Conservation (phyloP, 2,329 filamentous ascomycete species). For the Neonectria magnoliae region DNA sequence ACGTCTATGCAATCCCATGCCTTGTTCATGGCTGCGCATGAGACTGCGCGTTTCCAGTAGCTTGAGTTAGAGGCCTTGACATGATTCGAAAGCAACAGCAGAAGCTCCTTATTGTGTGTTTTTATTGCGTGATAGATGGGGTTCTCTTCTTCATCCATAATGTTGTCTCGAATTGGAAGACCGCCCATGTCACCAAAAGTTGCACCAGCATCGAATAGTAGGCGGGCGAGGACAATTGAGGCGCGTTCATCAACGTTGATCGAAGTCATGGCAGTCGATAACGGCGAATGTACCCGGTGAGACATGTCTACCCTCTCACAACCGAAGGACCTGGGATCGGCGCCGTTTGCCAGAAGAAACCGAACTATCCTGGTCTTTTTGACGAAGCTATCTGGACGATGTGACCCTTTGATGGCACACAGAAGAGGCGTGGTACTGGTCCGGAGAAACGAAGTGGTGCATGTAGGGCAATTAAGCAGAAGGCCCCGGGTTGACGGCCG, state of each 20-base stretch:
- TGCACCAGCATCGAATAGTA: no score
- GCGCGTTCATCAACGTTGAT: no score
- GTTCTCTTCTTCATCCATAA: no score
- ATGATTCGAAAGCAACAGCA: no score
- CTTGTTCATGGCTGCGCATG: neutral
- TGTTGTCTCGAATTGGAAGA: no score
- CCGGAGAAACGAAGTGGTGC: no score
- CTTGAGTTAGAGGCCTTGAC: neutral
- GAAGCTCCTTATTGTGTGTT: no score
- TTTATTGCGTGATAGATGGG: no score
- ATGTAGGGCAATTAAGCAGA: neutral
- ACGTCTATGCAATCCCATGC: neutral
- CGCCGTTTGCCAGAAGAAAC: conserved; percentile 6
- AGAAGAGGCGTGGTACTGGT: conserved; percentile 1
- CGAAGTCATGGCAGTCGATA: neutral
- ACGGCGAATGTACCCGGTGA: neutral
- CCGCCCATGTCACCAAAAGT: no score
- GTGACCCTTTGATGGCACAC: neutral
- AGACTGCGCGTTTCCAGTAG: neutral
- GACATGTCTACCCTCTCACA: neutral
- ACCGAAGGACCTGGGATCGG: neutral
- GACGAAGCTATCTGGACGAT: neutral
- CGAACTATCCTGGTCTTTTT: neutral
- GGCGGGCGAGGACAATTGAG: no score
- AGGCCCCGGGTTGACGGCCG: neutral